These are phyloP conservation scores for Diaporthe citriasiana DNA, from an alignment of 2,329 filamentous ascomycete genomes.

Conservation along the genomic window DNA sequence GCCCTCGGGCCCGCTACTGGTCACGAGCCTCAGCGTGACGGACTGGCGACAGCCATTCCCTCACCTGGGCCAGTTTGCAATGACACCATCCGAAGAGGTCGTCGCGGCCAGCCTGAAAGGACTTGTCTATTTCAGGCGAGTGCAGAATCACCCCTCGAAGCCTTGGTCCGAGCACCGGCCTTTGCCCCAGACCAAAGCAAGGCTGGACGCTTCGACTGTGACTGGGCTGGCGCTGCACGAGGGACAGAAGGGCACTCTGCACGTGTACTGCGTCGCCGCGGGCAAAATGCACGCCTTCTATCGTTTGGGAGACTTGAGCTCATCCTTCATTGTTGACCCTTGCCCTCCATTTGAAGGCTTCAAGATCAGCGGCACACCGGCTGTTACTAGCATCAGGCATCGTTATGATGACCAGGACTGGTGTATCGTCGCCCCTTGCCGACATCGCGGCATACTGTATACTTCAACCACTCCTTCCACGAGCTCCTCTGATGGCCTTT, in stretches of 20 bases:
- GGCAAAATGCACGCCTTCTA: neutral
- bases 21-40: neutral
- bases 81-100: neutral
- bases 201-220: conserved; percentile 5
- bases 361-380: neutral
- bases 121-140: neutral
- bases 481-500: too few species aligned
- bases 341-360: neutral
- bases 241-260: neutral
- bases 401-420: neutral
- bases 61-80: conserved; percentile 7
- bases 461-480: neutral
- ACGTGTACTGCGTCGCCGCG: neutral
- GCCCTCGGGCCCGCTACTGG: neutral
- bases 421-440: neutral
- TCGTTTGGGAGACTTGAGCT: neutral
- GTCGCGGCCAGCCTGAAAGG: neutral
- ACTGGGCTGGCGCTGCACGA: neutral
- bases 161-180: conserved; percentile 9
- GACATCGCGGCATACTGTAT: neutral
- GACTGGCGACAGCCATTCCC: conserved; percentile 12
- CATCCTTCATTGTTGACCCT: neutral
- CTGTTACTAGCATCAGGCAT: neutral
- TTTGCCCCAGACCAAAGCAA: neutral
- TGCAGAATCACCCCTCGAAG: conserved; percentile 14